Conservation (phyloP, 2,329 filamentous ascomycete genomes). For the Coniochaeta sp. region DNA sequence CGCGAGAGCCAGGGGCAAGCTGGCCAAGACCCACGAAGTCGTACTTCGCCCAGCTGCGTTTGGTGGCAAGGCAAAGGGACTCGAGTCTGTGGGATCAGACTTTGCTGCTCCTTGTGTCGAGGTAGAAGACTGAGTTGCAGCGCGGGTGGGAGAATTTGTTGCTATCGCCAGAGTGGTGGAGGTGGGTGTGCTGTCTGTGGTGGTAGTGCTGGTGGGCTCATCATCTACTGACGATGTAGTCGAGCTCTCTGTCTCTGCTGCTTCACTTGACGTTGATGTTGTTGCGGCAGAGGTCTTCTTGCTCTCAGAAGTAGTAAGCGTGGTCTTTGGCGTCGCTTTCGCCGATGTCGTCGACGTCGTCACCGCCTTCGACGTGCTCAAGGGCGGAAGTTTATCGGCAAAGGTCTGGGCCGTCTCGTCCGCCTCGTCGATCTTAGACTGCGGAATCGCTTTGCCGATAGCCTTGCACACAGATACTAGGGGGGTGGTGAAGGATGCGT, state of each 20-base stretch:
- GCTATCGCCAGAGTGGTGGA: background rate
- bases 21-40: background rate
- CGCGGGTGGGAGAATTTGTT: background rate
- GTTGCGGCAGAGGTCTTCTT: background rate
- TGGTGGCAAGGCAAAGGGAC: slow-evolving; percentile 16
- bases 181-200: background rate
- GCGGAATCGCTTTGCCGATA: slow-evolving; percentile 19
- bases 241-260: background rate
- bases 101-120: slow-evolving; percentile 5
- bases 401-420: slow-evolving; percentile 8
- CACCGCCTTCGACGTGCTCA: background rate
- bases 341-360: background rate
- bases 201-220: slow-evolving; percentile 6
- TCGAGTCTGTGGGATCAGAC: slow-evolving; percentile 14
- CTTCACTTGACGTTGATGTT: background rate
- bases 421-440: slow-evolving; percentile 22
- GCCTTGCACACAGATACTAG: slow-evolving; percentile 24
- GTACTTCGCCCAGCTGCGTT: slow-evolving; percentile 4
- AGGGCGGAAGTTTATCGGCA: background rate
- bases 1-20: slow-evolving; percentile 5
- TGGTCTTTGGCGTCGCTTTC: background rate
- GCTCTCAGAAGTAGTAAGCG: background rate
- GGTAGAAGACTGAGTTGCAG: slow-evolving; percentile 3
- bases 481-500: slow-evolving; percentile 22
- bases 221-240: background rate